Conservation (phyloP, 2,329 filamentous ascomycete species). For the Hyphodiscus sp. region DNA sequence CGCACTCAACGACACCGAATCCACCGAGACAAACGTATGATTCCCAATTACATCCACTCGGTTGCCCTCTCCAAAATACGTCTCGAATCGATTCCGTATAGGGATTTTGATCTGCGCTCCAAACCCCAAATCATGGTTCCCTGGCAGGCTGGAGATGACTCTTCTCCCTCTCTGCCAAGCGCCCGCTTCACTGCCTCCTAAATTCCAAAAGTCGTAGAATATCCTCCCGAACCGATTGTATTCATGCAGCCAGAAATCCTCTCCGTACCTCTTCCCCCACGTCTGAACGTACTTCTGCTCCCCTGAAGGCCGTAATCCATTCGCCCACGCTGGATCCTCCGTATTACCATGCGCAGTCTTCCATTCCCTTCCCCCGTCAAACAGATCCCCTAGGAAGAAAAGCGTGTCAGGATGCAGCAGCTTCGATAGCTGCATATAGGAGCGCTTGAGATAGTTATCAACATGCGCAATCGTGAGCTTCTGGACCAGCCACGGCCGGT, state of each 20-base stretch:
- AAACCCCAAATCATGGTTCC: conserved; percentile 94
- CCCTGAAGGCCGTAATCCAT: conserved; percentile 41
- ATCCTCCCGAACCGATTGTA: conserved; percentile 81
- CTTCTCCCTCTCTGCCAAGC: conserved; percentile 62
- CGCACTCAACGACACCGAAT: conserved; percentile 82
- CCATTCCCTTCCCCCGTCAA: conserved; percentile 96
- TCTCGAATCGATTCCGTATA: conserved; percentile 76
- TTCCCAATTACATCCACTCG: conserved; percentile 88
- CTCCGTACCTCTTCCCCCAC: conserved; percentile 69
- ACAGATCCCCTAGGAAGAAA: conserved; percentile 88
- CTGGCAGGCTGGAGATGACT: conserved; percentile 78
- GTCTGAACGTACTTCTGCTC: conserved; percentile 53
- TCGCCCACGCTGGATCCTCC: conserved; percentile 53
- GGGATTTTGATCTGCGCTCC: conserved; percentile 74
- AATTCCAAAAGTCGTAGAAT: conserved; percentile 66
- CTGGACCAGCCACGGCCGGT: conserved; percentile 64
- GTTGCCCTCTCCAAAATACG: conserved; percentile 88
- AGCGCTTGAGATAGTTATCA: conserved; percentile 82
- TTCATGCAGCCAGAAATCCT: conserved; percentile 80
- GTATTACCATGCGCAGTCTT: conserved; percentile 59
- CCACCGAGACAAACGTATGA: conserved; percentile 89
- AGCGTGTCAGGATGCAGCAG: conserved; percentile 77
- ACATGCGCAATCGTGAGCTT: conserved; percentile 64
- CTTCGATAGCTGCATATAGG: conserved; percentile 72
- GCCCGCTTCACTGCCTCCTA: conserved; percentile 47